Evolutionary conservation across 441 rosid species (phyloP).

Genomic region (Hypseocharis bilobata): DNA sequence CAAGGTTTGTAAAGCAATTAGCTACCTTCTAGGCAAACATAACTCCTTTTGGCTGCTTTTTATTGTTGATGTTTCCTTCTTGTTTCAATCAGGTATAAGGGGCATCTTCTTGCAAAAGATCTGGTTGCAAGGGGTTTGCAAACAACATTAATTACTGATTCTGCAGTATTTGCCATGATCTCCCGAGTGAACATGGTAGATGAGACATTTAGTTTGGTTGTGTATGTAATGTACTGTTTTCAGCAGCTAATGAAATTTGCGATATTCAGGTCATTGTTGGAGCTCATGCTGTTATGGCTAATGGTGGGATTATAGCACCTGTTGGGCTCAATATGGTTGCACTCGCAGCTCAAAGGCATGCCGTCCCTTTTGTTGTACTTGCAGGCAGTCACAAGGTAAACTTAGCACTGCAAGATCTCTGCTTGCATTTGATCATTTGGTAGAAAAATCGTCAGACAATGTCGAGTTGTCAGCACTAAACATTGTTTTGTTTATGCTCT

Average conservation of each 20-base stretch:
- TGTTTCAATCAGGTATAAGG: slow-evolving; percentile 59
- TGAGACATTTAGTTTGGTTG: not conserved
- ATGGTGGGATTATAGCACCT: slow-evolving; percentile 94
- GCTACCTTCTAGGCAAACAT: slow-evolving; percentile 16
- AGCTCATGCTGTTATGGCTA: slow-evolving; percentile 97
- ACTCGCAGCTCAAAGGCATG: slow-evolving; percentile 95
- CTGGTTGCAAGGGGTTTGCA: slow-evolving; percentile 85
- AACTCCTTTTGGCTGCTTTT: slow-evolving; percentile 7
- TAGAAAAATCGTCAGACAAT: too few relatives aligned
- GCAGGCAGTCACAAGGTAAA: slow-evolving; percentile 97
- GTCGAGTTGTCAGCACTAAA: too few relatives aligned
- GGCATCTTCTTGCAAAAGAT: slow-evolving; percentile 83
- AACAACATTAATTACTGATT: slow-evolving; percentile 85
- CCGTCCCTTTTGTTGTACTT: slow-evolving; percentile 94
- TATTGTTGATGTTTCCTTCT: slow-evolving; percentile 7
- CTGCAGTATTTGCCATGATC: slow-evolving; percentile 95
- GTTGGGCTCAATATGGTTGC: slow-evolving; percentile 98
- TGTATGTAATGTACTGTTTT: slow-evolving; percentile 7
- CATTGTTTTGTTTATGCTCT: too few relatives aligned
- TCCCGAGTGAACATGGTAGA: slow-evolving; percentile 90
- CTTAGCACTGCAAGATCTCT: not conserved
- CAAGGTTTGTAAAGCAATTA: slow-evolving; percentile 51
- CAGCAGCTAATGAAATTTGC: slow-evolving; percentile 19
- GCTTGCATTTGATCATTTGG: slow-evolving; percentile 7
- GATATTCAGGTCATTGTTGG: slow-evolving; percentile 78